phyloP scores from a whole-genome alignment of 768 basidiomycete species.

The Chalciporus sphaerocephalus region DNA sequence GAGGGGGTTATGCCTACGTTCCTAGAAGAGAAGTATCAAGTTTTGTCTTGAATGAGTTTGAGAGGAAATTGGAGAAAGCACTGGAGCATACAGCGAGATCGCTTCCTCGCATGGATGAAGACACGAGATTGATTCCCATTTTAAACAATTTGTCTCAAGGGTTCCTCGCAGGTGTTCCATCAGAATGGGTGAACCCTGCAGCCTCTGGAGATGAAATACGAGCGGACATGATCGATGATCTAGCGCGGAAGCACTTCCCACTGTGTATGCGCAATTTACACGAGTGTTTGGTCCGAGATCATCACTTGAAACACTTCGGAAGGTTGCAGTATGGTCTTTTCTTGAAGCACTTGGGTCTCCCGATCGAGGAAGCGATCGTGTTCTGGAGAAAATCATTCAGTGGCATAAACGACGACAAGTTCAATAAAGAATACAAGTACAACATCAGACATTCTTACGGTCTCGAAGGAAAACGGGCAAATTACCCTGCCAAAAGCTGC shows the following conservation, averaged over 20 bases:
- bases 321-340: constrained; percentile 90
- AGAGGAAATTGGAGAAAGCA: constrained; percentile 61
- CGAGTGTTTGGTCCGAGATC: constrained; percentile 67
- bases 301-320: constrained; percentile 90
- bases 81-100: constrained; percentile 84
- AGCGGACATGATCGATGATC: constrained; percentile 90
- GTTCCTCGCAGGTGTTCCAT: constrained; percentile 86
- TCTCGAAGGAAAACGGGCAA: constrained; percentile 88
- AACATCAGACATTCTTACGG: constrained; percentile 96
- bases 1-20: constrained; percentile 86
- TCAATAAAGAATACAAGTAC: constrained; percentile 96
- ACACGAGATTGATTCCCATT: constrained; percentile 84
- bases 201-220: constrained; percentile 65
- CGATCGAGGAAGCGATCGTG: constrained; percentile 87
- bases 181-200: constrained; percentile 65
- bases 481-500: constrained; percentile 94
- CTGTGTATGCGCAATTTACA: constrained; percentile 93
- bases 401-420: constrained; percentile 82
- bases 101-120: constrained; percentile 90
- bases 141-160: constrained; percentile 90
- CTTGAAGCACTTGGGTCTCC: constrained; percentile 90
- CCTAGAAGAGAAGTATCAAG: constrained; percentile 72
- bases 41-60: constrained; percentile 85
- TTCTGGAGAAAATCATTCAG: constrained; percentile 93
- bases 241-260: constrained; percentile 87